phyloP scores from a whole-genome alignment of 73 alveolate genomes.

The Paramecium bursaria region DNA sequence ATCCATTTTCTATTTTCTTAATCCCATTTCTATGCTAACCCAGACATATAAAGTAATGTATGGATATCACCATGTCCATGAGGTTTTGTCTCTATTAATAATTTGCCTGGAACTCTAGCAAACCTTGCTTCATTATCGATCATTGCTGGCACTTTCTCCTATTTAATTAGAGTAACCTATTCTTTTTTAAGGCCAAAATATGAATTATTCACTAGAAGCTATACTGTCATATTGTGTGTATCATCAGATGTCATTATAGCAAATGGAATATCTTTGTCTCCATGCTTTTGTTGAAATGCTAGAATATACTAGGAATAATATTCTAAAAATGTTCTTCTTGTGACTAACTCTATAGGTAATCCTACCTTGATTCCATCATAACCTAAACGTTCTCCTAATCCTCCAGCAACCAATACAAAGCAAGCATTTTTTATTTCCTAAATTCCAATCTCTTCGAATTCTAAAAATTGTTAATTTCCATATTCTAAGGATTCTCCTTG shows the following conservation, averaged over 20 bases:
- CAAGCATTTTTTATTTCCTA: conserved; percentile 85
- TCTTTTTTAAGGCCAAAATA: conserved; percentile 84
- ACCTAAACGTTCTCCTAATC: conserved; percentile 99
- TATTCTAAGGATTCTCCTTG: conserved; percentile 83
- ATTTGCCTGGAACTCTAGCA: conserved; percentile 77
- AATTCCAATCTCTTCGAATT: conserved; percentile 85
- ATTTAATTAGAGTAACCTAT: conserved; percentile 90
- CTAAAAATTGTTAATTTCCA: conserved; percentile 76
- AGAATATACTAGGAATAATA: conserved; percentile 85
- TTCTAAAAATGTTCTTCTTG: conserved; percentile 84
- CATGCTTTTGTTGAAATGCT: conserved; percentile 86
- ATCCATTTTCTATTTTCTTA: conserved; percentile 92
- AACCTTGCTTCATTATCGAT: conserved; percentile 93
- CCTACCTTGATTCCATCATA: conserved; percentile 97
- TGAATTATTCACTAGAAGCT: conserved; percentile 81
- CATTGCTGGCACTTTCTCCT: conserved; percentile 97
- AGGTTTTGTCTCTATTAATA: conserved; percentile 91
- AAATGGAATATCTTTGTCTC: conserved; percentile 75
- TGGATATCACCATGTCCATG: conserved; percentile 99
- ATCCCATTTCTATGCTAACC: conserved; percentile 91
- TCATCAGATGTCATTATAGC: conserved; percentile 99
- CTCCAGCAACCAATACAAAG: conserved; percentile 99
- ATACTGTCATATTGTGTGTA: conserved; percentile 77
- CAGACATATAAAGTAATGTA: conserved; percentile 87
- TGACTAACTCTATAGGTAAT: conserved; percentile 85